These are phyloP conservation scores for Aplosporella prunicola DNA, from an alignment of 2,329 filamentous ascomycete species.

Conservation along the genomic window DNA sequence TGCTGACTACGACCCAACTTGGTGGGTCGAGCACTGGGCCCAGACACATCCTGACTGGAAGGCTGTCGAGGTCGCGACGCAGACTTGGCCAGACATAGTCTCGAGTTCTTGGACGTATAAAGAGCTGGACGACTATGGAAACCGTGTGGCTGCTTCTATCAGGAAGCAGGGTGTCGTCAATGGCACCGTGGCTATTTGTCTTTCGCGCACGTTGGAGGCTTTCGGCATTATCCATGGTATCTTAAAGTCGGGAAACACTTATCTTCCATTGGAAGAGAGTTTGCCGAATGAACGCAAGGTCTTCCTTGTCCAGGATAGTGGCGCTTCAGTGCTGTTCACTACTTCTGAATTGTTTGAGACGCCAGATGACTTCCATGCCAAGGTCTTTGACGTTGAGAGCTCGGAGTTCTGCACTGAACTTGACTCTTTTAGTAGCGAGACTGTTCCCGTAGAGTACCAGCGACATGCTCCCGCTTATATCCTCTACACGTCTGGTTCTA, in stretches of 20 bases:
- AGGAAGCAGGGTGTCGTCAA: conserved; percentile 29
- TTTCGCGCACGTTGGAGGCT: conserved; percentile 68
- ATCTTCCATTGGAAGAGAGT: conserved; percentile 29
- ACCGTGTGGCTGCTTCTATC: conserved; percentile 24
- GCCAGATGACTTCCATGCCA: conserved; percentile 16
- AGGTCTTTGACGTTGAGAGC: conserved; percentile 7
- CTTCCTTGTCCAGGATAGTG: conserved; percentile 25
- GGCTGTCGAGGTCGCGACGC: conserved; percentile 61
- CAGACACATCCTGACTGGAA: conserved; percentile 43
- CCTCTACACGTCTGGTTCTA: conserved; percentile 95
- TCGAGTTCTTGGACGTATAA: conserved; percentile 37
- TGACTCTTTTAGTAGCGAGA: neutral
- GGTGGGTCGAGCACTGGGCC: conserved; percentile 61
- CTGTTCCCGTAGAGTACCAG: conserved; percentile 1
- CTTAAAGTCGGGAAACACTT: conserved; percentile 28
- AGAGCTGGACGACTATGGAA: conserved; percentile 5
- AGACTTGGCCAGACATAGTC: conserved; percentile 28
- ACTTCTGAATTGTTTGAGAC: conserved; percentile 10
- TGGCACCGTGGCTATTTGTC: conserved; percentile 59
- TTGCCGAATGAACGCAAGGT: conserved; percentile 23
- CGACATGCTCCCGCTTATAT: conserved; percentile 29
- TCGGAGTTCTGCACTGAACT: conserved; percentile 3
- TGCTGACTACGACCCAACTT: conserved; percentile 52
- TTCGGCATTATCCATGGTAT: conserved; percentile 50
- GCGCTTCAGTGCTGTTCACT: conserved; percentile 8